These are phyloP conservation scores for Arthrobotrys pseudoclavata DNA, from an alignment of 2,329 filamentous ascomycete species.

Conservation along the genomic window DNA sequence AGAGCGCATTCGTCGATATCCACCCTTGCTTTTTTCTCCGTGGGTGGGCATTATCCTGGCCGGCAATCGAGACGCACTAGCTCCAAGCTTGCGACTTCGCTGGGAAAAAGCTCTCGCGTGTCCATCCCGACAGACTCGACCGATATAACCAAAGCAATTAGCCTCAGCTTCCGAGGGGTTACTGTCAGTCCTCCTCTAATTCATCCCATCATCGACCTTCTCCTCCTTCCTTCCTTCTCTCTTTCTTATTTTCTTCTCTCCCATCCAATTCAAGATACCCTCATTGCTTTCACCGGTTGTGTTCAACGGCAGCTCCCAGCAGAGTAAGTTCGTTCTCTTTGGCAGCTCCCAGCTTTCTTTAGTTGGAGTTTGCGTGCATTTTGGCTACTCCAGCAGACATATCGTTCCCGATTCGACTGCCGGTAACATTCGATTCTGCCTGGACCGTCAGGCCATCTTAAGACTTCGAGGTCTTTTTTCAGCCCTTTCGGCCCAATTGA, in stretches of 20 bases:
- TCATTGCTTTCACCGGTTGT: constrained; percentile 51
- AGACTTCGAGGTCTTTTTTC: background rate
- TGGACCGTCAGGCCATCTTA: constrained; percentile 1
- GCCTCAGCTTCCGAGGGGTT: constrained; percentile 45
- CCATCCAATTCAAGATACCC: constrained; percentile 44
- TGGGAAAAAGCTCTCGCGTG: constrained; percentile 52
- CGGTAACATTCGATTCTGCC: constrained; percentile 4
- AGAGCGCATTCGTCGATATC: constrained; percentile 43
- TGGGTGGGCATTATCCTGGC: constrained; percentile 19
- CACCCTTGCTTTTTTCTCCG: constrained; percentile 35
- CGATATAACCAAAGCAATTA: constrained; percentile 56
- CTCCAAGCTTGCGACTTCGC: constrained; percentile 49
- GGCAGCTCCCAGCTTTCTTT: constrained; percentile 21
- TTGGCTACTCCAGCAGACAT: constrained; percentile 34
- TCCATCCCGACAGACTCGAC: constrained; percentile 29
- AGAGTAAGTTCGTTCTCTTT: constrained; percentile 34
- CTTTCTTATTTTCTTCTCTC: constrained; percentile 49
- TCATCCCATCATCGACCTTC: constrained; percentile 50
- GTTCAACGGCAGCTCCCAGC: constrained; percentile 16
- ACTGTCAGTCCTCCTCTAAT: constrained; percentile 42
- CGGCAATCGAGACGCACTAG: constrained; percentile 28
- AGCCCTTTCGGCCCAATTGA: constrained; percentile 5
- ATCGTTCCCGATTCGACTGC: constrained; percentile 34
- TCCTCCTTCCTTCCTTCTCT: constrained; percentile 62
- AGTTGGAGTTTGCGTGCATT: constrained; percentile 47